Evolutionary conservation across 2,329 filamentous ascomycete species (phyloP).

Genomic region (Dactylellina parvicollis): DNA sequence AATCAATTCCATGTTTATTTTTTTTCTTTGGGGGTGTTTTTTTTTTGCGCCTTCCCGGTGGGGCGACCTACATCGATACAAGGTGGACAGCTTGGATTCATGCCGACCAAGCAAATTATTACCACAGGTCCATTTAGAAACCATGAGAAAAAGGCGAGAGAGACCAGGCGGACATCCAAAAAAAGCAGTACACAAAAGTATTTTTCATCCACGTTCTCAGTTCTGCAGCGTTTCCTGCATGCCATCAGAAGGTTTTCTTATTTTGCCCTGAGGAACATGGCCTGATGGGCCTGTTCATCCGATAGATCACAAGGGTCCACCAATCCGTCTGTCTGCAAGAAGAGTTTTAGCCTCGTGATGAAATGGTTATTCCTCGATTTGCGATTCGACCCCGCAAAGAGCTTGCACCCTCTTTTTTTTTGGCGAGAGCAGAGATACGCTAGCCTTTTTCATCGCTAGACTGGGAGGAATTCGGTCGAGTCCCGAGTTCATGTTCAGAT

Average conservation of each 20-base stretch:
- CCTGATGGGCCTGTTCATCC: constrained; percentile 41
- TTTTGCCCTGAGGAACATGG: constrained; percentile 10
- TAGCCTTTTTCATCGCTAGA: neutral
- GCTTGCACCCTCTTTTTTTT: constrained; percentile 1
- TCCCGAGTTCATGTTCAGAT: constrained; percentile 43
- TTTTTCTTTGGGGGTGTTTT: constrained; percentile 38
- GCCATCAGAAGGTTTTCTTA: neutral
- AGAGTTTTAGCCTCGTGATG: constrained; percentile 47
- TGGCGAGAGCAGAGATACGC: neutral
- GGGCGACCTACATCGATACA: constrained; percentile 10
- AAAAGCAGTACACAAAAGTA: neutral
- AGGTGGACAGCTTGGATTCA: constrained; percentile 11
- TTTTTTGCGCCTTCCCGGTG: constrained; percentile 31
- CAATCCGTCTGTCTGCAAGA: constrained; percentile 13
- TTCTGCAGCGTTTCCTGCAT: neutral
- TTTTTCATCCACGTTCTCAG: neutral
- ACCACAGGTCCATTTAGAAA: constrained; percentile 24
- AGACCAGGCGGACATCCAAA: neutral
- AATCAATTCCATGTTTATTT: neutral
- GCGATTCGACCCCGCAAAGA: constrained; percentile 47
- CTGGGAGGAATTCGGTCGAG: constrained; percentile 53
- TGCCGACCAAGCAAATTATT: constrained; percentile 17
- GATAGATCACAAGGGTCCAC: constrained; percentile 50
- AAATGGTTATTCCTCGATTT: constrained; percentile 33
- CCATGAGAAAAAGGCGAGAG: constrained; percentile 16